Conservation (phyloP, 495 filamentous ascomycete species). For the Antarctomyces pellizariae region DNA sequence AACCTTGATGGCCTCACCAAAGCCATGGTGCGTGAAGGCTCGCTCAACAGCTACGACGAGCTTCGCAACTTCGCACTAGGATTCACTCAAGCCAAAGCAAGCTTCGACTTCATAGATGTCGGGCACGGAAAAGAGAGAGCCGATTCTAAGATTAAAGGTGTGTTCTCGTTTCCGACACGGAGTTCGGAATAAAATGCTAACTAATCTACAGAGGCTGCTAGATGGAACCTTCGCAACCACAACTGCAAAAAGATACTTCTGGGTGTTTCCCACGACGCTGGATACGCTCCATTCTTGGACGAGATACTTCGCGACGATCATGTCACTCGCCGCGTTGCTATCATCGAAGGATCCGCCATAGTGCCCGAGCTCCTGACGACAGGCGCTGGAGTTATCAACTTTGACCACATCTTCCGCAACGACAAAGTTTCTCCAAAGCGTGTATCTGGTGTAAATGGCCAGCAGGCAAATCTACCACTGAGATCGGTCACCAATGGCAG, state of each 20-base stretch:
- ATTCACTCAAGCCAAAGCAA: conserved; percentile 46
- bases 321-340: conserved; percentile 33
- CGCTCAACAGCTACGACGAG: conserved; percentile 23
- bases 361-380: conserved; percentile 35
- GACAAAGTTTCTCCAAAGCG: no score
- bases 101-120: conserved; percentile 58
- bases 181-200: conserved; percentile 1
- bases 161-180: conserved; percentile 7
- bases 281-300: conserved; percentile 47
- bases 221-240: conserved; percentile 39
- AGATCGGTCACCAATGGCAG: conserved; percentile 13
- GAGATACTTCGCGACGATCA: conserved; percentile 30
- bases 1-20: conserved; percentile 42
- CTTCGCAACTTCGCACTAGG: conserved; percentile 50
- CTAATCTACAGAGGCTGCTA: conserved; percentile 25
- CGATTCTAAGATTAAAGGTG: conserved; percentile 56
- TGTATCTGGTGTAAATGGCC: no score
- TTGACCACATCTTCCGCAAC: conserved; percentile 42
- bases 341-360: conserved; percentile 54
- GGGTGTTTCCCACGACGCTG: conserved; percentile 54
- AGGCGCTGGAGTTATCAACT: conserved; percentile 32
- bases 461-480: no score
- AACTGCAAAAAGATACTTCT: conserved; percentile 68
- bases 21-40: conserved; percentile 32
- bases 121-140: conserved; percentile 44